Base-by-base conservation (phyloP, 805 yeast genomes). In the Kodamaea nitidulidarum region DNA sequence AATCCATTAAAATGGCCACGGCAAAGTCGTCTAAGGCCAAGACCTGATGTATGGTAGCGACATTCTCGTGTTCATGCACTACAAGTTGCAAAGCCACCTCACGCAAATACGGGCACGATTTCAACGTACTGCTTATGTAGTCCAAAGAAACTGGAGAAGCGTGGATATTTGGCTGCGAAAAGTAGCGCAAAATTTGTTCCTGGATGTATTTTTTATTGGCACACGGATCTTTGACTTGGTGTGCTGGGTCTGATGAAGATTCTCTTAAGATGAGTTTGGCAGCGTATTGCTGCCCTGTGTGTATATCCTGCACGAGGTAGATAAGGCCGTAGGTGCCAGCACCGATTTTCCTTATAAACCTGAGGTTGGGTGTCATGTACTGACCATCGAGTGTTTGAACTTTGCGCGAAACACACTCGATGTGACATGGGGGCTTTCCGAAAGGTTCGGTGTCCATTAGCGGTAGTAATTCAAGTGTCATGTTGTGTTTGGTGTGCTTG, bases 321-420 rank as follows among this genome's bases (percentile, higher is more conserved):
- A 88, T 91, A 22, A 83, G 68, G 4, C 95, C 95, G 52, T 81
- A 88, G 15, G 95, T 88, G 18, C 96, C 96, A 0, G 91, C 75
- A 6, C 96, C 95, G 8, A 83, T 73, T 48, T 76, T 73, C 43
- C 61, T 65, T 42, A 70, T 66, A 50, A 76, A 60, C 41, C 62
- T 65, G 46, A 65, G 66, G 17, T 66, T 62, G 47, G 43, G 46
- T 42, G 58, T 58, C 32, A 64, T 41, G 36, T 48, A 44, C 37
- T 46, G 49, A 3, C 63, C 64, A 31, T 59, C 54, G 12, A 51
- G 44, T 12, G 18, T 15, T 8, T 15, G 15, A 8, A 30, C 28
- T 43, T 38, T 38, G 30, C 33, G 36, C 11, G 40, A 35, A 31
- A 35, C 32, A 21, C 18, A 24, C 15, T 37, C 25, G 11, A 11